A percentile compares a stretch with the other conserved stretches of the same genome.
Conservation (phyloP, 331 rosid genomes). For the Acacia concinna region DNA sequence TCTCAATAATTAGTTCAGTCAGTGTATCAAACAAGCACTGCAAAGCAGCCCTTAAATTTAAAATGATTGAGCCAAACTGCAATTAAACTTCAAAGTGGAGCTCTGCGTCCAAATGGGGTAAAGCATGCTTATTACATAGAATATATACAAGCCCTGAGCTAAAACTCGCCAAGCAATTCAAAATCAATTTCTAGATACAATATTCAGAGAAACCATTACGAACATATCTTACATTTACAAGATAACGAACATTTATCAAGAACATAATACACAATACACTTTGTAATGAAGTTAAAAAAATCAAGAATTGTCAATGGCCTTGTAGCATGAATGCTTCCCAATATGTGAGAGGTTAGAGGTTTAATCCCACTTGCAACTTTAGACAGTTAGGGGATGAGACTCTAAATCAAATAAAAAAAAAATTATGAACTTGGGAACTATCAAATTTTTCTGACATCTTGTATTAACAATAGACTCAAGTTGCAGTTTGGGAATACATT, state of each 20-base stretch:
- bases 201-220: not conserved
- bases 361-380: not conserved
- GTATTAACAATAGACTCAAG: constrained; percentile 21
- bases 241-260: not conserved
- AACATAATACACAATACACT: not conserved
- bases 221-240: not conserved
- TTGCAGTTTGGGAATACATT: constrained; percentile 2
- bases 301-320: not conserved
- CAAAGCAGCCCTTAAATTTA: not conserved
- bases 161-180: no score
- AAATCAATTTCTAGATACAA: not conserved
- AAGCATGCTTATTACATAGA: not conserved
- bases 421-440: not conserved
- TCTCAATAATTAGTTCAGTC: not conserved
- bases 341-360: not conserved
- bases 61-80: not conserved
- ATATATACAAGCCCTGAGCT: not conserved
- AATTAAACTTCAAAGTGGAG: not conserved
- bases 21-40: not conserved
- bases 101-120: not conserved
- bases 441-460: not conserved
- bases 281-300: not conserved
- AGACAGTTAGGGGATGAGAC: not conserved
- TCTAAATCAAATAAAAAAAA: no score
- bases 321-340: no score